Percentiles rank a stretch among this genome's conserved stretches.
phyloP scores from a whole-genome alignment of 2,329 filamentous ascomycete species.

The Dactylonectria macrodidyma region DNA sequence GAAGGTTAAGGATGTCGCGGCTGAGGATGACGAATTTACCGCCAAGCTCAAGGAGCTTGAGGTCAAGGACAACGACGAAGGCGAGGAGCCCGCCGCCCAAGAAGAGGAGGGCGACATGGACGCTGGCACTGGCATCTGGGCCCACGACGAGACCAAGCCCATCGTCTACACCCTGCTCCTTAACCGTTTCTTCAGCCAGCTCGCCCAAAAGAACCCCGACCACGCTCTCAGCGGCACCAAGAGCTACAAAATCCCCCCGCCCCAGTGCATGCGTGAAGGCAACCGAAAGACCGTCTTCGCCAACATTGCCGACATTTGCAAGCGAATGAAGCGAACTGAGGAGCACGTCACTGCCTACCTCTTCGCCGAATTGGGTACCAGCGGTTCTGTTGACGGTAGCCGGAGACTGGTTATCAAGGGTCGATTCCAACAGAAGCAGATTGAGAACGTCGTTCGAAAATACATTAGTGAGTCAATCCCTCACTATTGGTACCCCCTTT shows the following conservation, averaged over 20 bases:
- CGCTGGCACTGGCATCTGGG: constrained; percentile 91
- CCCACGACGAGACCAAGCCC: constrained; percentile 81
- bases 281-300: constrained; percentile 99
- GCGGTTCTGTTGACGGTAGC: constrained; percentile 93
- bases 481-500: not conserved
- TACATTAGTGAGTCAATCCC: constrained; percentile 82
- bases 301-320: constrained; percentile 99
- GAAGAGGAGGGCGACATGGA: constrained; percentile 83
- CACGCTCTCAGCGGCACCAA: constrained; percentile 89
- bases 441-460: constrained; percentile 95
- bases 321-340: constrained; percentile 98
- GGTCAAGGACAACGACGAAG: constrained; percentile 76
- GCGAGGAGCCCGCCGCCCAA: constrained; percentile 62
- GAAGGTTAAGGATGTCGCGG: constrained; percentile 69
- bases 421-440: constrained; percentile 99
- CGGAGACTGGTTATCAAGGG: constrained; percentile 98
- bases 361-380: constrained; percentile 98
- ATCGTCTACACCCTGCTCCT: constrained; percentile 91
- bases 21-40: constrained; percentile 75
- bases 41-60: constrained; percentile 75
- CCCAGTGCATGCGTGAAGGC: constrained; percentile 98
- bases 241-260: constrained; percentile 99
- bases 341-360: constrained; percentile 98
- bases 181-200: constrained; percentile 92
- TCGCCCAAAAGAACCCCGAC: constrained; percentile 97